Percentiles rank a stretch among this genome's conserved stretches.
These are phyloP conservation scores for Nicotiana noctiflora DNA, from an alignment of 257 asterid species.

Conservation along the genomic window DNA sequence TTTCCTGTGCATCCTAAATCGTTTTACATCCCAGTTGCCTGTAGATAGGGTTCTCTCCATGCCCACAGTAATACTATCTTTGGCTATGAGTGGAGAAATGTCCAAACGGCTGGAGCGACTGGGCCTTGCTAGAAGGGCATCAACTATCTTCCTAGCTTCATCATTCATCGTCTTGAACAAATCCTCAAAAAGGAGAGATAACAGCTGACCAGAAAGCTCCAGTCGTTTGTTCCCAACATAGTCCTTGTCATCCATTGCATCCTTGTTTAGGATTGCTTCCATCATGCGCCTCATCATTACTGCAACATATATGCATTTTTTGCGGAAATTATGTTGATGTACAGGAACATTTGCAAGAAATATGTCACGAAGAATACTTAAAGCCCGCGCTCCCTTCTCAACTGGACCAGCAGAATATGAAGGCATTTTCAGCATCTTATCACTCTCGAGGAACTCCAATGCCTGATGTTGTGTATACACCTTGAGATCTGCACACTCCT, in stretches of 20 bases:
- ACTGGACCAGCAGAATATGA: slow-evolving; percentile 16
- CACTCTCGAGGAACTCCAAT: slow-evolving; percentile 63
- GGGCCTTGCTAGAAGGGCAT: slow-evolving; percentile 30
- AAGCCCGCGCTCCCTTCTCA: slow-evolving; percentile 69
- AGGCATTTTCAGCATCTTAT: slow-evolving; percentile 34
- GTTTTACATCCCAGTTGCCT: slow-evolving; percentile 86
- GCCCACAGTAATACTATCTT: slow-evolving; percentile 47
- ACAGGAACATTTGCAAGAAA: slow-evolving; percentile 86
- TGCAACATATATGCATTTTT: slow-evolving; percentile 90
- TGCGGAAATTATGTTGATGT: slow-evolving; percentile 57
- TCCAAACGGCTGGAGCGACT: slow-evolving; percentile 51
- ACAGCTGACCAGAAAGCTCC: slow-evolving; percentile 87
- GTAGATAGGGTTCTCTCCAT: slow-evolving; percentile 88
- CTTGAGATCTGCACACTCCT: slow-evolving; percentile 68
- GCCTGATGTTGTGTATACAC: slow-evolving; percentile 72
- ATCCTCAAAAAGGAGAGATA: slow-evolving; percentile 92
- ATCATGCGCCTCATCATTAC: slow-evolving; percentile 96
- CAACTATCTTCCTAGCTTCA: slow-evolving; percentile 36
- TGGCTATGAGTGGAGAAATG: slow-evolving; percentile 44
- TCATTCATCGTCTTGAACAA: slow-evolving; percentile 87
- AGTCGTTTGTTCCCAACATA: slow-evolving; percentile 94
- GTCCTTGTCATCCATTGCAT: slow-evolving; percentile 97
- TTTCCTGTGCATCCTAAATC: slow-evolving; percentile 80
- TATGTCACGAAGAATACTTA: slow-evolving; percentile 47
- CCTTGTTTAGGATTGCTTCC: slow-evolving; percentile 93